These are phyloP conservation scores for Penicillium sp. DNA, from an alignment of 2,329 filamentous ascomycete species.

Conservation along the genomic window DNA sequence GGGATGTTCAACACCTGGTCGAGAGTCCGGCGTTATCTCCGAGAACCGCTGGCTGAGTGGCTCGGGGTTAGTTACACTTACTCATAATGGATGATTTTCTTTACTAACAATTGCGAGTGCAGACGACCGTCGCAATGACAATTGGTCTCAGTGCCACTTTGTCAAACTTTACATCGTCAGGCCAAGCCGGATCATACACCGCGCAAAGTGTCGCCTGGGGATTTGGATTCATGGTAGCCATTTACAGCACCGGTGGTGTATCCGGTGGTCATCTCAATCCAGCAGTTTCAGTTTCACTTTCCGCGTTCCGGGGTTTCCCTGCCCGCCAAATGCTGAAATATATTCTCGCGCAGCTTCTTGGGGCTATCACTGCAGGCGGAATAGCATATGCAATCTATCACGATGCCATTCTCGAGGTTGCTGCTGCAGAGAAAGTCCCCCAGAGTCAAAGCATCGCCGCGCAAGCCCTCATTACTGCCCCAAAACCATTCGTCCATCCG, in stretches of 20 bases:
- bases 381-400: slow-evolving; percentile 36
- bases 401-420: slow-evolving; percentile 29
- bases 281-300: slow-evolving; percentile 38
- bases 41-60: slow-evolving; percentile 31
- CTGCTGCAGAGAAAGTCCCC: slow-evolving; percentile 10
- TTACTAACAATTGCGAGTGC: background rate
- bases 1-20: slow-evolving; percentile 28
- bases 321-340: slow-evolving; percentile 25
- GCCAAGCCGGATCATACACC: slow-evolving; percentile 22
- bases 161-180: background rate
- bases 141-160: background rate
- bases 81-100: background rate
- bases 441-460: slow-evolving; percentile 13
- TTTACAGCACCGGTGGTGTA: slow-evolving; percentile 45
- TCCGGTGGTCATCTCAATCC: slow-evolving; percentile 49
- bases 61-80: slow-evolving; percentile 17
- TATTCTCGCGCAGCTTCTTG: slow-evolving; percentile 33
- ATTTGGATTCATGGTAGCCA: slow-evolving; percentile 36
- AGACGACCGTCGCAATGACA: background rate
- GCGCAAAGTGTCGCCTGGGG: slow-evolving; percentile 26
- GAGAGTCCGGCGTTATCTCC: slow-evolving; percentile 21
- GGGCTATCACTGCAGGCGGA: slow-evolving; percentile 31
- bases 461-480: background rate
- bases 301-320: slow-evolving; percentile 35
- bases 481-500: background rate